Conservation (phyloP, 352 stramenopile genomes). For the Plasmopara muralis region DNA sequence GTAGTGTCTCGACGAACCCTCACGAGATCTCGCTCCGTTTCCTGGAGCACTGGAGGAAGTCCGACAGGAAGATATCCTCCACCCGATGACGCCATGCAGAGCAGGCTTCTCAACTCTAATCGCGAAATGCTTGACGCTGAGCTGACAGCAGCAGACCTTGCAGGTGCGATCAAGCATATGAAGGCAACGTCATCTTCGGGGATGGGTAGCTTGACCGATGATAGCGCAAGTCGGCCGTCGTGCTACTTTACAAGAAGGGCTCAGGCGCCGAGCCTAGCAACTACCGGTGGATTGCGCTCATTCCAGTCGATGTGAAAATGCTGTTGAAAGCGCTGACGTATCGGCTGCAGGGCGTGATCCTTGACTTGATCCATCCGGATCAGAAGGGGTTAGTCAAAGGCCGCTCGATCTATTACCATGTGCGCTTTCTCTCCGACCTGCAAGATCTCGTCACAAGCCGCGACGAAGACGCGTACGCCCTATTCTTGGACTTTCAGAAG, state of each 20-base stretch:
- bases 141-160: neutral
- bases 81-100: neutral
- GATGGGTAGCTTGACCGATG: neutral
- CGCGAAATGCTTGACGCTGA: neutral
- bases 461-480: too few species aligned
- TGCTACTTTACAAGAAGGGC: neutral
- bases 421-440: neutral
- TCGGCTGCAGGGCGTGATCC: neutral
- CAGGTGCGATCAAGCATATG: neutral
- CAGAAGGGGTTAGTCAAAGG: neutral
- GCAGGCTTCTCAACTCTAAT: neutral
- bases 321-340: too few species aligned
- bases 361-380: neutral
- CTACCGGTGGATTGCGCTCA: neutral
- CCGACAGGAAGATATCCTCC: neutral
- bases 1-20: neutral
- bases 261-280: neutral
- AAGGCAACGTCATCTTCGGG: neutral
- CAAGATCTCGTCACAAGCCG: too few species aligned
- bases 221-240: neutral
- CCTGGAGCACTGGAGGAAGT: neutral
- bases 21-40: neutral
- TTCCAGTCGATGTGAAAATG: too few species aligned
- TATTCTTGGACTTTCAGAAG: neutral
- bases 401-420: neutral